Evolutionary conservation across 2,329 filamentous ascomycete species (phyloP).

Genomic region (Dryadomyces sulphureus): DNA sequence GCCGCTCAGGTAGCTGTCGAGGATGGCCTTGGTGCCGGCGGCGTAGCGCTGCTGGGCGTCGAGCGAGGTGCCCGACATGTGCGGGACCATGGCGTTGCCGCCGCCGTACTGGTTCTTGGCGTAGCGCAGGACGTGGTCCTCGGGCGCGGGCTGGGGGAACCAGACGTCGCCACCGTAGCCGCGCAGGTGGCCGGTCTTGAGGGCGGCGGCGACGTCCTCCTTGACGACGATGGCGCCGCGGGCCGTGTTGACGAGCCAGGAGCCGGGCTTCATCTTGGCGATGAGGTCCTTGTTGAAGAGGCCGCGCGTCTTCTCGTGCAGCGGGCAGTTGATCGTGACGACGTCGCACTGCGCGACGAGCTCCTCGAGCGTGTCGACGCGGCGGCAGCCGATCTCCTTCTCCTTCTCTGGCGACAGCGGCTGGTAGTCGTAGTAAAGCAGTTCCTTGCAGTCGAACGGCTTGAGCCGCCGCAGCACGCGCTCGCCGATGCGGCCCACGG

Average conservation of each 20-base stretch:
- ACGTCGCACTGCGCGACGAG: conserved; percentile 89
- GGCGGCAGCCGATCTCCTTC: conserved; percentile 87
- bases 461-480: conserved; percentile 91
- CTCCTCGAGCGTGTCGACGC: conserved; percentile 82
- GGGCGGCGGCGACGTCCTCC: conserved; percentile 90
- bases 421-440: conserved; percentile 99
- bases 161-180: conserved; percentile 85
- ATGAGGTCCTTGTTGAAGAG: conserved; percentile 97
- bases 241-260: conserved; percentile 97
- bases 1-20: conserved; percentile 81
- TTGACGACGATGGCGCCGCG: conserved; percentile 98
- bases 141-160: conserved; percentile 94
- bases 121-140: conserved; percentile 82
- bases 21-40: conserved; percentile 73
- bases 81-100: conserved; percentile 96
- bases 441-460: conserved; percentile 98
- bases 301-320: conserved; percentile 94
- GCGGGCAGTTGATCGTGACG: conserved; percentile 98
- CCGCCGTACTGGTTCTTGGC: conserved; percentile 92
- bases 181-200: conserved; percentile 81
- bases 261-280: conserved; percentile 96
- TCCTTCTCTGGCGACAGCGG: conserved; percentile 72
- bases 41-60: conserved; percentile 93
- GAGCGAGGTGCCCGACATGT: conserved; percentile 98
- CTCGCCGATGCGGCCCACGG: conserved; percentile 94